Evolutionary conservation across 1,139 yeast species (phyloP).

Genomic region (Taphrina communis): DNA sequence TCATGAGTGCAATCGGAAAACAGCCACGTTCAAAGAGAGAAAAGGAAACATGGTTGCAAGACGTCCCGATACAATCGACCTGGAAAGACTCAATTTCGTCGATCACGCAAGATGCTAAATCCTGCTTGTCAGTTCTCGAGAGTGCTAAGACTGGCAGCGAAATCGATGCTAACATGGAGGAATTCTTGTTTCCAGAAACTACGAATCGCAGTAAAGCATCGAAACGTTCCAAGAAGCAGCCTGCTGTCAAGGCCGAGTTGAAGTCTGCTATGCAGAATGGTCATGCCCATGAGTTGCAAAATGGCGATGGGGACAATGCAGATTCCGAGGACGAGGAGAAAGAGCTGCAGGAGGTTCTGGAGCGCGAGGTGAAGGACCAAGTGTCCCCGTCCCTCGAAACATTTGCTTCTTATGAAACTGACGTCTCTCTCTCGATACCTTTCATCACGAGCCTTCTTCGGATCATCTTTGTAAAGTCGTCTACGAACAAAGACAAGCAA

Average conservation of each 20-base stretch:
- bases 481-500: neutral
- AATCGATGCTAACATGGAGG: slow-evolving; percentile 27
- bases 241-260: neutral
- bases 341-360: neutral
- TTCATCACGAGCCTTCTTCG: slow-evolving; percentile 19
- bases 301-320: neutral
- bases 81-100: slow-evolving; percentile 32
- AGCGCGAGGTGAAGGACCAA: neutral
- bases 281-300: slow-evolving; percentile 1
- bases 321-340: slow-evolving; percentile 20
- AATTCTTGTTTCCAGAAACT: slow-evolving; percentile 16
- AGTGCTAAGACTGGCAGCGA: slow-evolving; percentile 14
- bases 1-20: slow-evolving; percentile 18
- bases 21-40: neutral
- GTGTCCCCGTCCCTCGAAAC: neutral
- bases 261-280: neutral
- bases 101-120: slow-evolving; percentile 9
- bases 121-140: slow-evolving; percentile 19
- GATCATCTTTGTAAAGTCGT: slow-evolving; percentile 8
- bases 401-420: slow-evolving; percentile 18
- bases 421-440: slow-evolving; percentile 14
- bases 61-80: slow-evolving; percentile 28
- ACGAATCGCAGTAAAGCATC: neutral
- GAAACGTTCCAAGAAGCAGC: slow-evolving; percentile 1
- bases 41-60: slow-evolving; percentile 26